Percentiles rank a stretch among this genome's conserved stretches.
Conservation (phyloP, 176 grass and related monocot species). For the Phoenix roebelenii region DNA sequence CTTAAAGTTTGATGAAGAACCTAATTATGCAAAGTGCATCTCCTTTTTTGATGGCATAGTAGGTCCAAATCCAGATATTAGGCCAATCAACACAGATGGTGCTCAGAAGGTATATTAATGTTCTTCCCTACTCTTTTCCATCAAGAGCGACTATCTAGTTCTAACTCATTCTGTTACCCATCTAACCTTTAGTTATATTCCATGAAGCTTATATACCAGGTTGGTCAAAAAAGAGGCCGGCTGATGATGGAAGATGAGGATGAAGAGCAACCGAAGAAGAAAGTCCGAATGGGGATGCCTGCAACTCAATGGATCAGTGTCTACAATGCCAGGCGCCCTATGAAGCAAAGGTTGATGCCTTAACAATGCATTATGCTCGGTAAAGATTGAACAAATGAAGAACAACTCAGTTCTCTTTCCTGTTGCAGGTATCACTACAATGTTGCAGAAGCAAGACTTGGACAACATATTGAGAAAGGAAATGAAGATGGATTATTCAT, state of each 20-base stretch:
- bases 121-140: background rate
- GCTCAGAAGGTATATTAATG: slow-evolving; percentile 8
- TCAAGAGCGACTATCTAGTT: background rate
- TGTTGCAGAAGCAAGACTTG: slow-evolving; percentile 1
- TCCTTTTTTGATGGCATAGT: slow-evolving; percentile 8
- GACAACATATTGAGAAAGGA: slow-evolving; percentile 11
- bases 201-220: background rate
- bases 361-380: background rate
- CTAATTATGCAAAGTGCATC: slow-evolving; percentile 4
- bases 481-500: slow-evolving; percentile 6
- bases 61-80: background rate
- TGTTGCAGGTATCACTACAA: slow-evolving; percentile 4
- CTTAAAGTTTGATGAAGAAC: slow-evolving; percentile 13
- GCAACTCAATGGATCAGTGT: slow-evolving; percentile 4
- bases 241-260: background rate
- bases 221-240: slow-evolving; percentile 2
- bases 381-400: background rate
- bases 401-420: background rate
- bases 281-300: slow-evolving; percentile 3
- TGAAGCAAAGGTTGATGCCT: slow-evolving; percentile 6
- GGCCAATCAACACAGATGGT: slow-evolving; percentile 4
- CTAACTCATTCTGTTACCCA: background rate
- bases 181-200: background rate
- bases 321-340: background rate
- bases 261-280: slow-evolving; percentile 2